Conservation (phyloP, 805 yeast species). For the Candida pseudofarinosa region DNA sequence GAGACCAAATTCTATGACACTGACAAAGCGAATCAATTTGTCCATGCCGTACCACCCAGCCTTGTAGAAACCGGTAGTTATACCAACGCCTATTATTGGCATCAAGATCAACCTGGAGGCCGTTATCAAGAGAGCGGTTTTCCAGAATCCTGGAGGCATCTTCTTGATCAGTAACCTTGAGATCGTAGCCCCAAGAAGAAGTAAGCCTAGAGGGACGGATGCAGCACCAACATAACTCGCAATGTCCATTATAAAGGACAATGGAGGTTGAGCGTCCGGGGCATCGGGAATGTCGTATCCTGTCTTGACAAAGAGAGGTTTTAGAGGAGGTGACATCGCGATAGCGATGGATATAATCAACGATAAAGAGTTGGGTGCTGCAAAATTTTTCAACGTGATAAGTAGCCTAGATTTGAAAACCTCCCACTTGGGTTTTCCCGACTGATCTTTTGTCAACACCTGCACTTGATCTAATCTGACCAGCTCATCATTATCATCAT, state of each 20-base stretch:
- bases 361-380: slow-evolving; percentile 69
- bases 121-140: slow-evolving; percentile 56
- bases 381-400: slow-evolving; percentile 44
- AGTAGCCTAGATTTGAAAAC: slow-evolving; percentile 3
- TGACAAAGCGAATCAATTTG: slow-evolving; percentile 62
- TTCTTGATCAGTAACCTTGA: slow-evolving; percentile 61
- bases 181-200: slow-evolving; percentile 82
- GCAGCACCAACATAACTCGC: slow-evolving; percentile 80
- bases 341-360: slow-evolving; percentile 61
- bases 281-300: slow-evolving; percentile 56
- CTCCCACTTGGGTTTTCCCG: neutral
- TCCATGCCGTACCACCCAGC: slow-evolving; percentile 65
- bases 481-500: slow-evolving; percentile 17
- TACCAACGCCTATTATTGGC: slow-evolving; percentile 73
- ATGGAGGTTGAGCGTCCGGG: slow-evolving; percentile 80
- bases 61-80: slow-evolving; percentile 51
- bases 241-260: slow-evolving; percentile 81
- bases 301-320: slow-evolving; percentile 46
- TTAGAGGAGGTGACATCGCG: slow-evolving; percentile 85
- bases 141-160: slow-evolving; percentile 70
- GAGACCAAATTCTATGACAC: slow-evolving; percentile 69
- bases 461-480: slow-evolving; percentile 5
- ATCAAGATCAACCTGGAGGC: slow-evolving; percentile 57
- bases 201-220: slow-evolving; percentile 80
- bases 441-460: slow-evolving; percentile 2